Evolutionary conservation across 2,329 filamentous ascomycete species (phyloP), one percentile per base, ranked within the genome.

Genomic region (Hysterium pulicare): DNA sequence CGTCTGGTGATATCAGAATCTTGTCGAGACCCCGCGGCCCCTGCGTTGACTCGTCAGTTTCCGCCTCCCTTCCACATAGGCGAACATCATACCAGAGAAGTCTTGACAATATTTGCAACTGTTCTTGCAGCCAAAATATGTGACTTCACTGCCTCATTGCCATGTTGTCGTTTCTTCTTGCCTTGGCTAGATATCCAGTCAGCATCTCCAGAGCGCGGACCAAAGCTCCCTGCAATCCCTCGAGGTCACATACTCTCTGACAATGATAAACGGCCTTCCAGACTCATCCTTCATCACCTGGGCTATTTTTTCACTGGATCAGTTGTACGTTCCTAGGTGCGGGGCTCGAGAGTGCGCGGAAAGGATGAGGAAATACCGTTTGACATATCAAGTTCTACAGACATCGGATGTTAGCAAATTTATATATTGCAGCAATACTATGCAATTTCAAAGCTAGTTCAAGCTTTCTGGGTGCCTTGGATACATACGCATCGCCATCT

Each of bases 1-100:
- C 93, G 68, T 98, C 93, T 48, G 93, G 87, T 39, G 93, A 98
- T 61, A 98, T 98, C 58, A 98, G 81, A 66, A 98, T 98, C 77
- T 98, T 98, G 77, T 98, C 93, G 64, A 98, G 83, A 51, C 93
- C 93, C 57, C 93, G 86, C 41, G 93, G 93, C 38, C 93, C 93
- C 78, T 80, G 51, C 17, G 38, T 21, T 41, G 22, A 17, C 39
- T 41, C 34, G 47, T 60, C 21, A 60, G 49, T 33, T 28, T 11
- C 5, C 13, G 24, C 19, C 17, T 34, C 8, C 22, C 6, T 9
- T 22, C 26, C 13, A 6, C 5, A 15, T 20, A 8, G 5, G 24
- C 11, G 21, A 40, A 22, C 38, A 42, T 39, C 71, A 49, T 75
- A 81, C 78, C 59, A 98, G 79, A 53, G 94, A 98, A 48, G 89